A percentile compares a stretch with the other conserved stretches of the same genome.
phyloP scores from a whole-genome alignment of 306 rosid species.

The Rosa multiflora region DNA sequence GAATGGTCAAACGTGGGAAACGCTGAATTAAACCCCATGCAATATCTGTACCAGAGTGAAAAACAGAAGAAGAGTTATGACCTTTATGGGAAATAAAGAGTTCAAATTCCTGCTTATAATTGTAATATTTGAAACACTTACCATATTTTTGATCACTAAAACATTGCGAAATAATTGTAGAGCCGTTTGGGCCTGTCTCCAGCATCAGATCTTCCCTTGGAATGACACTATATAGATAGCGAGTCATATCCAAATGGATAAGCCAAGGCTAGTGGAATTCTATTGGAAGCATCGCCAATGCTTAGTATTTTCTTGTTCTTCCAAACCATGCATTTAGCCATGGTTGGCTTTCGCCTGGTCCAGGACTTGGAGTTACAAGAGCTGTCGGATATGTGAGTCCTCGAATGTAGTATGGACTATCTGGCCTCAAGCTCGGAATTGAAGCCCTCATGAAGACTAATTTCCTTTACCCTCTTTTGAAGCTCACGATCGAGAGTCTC shows the following conservation, averaged over 20 bases:
- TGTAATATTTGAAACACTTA: neutral
- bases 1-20: neutral
- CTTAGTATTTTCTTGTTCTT: neutral
- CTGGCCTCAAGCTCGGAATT: neutral
- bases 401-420: conserved; percentile 21
- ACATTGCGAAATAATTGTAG: neutral
- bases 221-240: conserved; percentile 7
- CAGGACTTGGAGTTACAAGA: conserved; percentile 4
- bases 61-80: neutral
- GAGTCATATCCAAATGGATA: neutral
- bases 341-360: conserved; percentile 7
- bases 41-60: neutral
- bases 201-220: neutral
- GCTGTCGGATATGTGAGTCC: conserved; percentile 15
- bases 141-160: neutral
- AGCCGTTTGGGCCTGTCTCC: neutral
- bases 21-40: neutral
- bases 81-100: no score
- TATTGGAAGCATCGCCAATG: neutral
- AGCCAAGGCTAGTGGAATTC: neutral
- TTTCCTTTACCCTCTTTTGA: neutral
- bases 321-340: conserved; percentile 3
- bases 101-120: neutral
- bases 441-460: neutral
- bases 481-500: neutral